Evolutionary conservation across 1,284 basidiomycete species (phyloP), one percentile per base, ranked within the genome.

Genomic region (Cystobasidium pallidum): DNA sequence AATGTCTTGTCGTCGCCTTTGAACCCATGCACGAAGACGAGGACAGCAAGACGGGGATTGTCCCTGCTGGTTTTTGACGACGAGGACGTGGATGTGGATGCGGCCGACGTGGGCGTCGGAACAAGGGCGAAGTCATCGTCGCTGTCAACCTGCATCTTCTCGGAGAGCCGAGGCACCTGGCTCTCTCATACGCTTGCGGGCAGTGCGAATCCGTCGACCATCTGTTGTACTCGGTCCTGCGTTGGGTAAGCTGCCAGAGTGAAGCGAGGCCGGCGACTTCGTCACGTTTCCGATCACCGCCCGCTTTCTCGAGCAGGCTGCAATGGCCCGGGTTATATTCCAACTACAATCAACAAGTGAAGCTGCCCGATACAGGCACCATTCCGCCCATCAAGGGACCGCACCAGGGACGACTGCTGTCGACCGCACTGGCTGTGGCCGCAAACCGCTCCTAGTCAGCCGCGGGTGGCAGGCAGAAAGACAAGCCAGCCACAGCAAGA

Each of bases 1-100:
- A 74, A 74, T 15, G 73, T 74, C 30, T 63, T 66, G 70, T 74
- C 73, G 47, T 74, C 62, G 28, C 73, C 73, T 62, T 74, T 74
- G 68, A 74, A 74, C 32, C 73, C 73, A 49, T 74, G 73, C 15
- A 74, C 70, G 58, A 66, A 74, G 45, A 71, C 57, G 8, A 74
- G 54, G 15, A 70, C 41, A 24, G 30, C 24, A 17, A 73, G 72
- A n/a, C 30, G n/a, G 10, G 68, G 68, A n/a, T 67, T 67, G 2
- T 41, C 47, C 10, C 34, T 66, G 64, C 30, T 45, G 30, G 39
- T 19, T 7, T 39, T 39, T 47, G 62, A 28, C 28, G 34, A 21
- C 17, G 13, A 41, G 13, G 49, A 39, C 7, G 64, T 24, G 30
- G 36, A 45, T 66, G 51, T 39, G 10, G 45, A 11, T 32, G 30